phyloP scores from a whole-genome alignment of 1,139 yeast genomes.

The Candida frijolesensis region DNA sequence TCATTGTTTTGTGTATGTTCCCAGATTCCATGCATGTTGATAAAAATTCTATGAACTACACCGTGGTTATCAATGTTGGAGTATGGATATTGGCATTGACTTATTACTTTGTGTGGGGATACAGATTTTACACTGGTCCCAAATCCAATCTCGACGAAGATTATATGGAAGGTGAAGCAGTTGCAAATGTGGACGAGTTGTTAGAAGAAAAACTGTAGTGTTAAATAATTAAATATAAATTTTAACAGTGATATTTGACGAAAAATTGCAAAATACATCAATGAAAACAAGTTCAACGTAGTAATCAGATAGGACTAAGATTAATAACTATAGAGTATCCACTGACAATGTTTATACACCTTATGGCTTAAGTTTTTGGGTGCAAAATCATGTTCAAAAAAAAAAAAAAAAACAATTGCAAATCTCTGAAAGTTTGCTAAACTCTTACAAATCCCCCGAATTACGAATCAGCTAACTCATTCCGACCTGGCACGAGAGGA shows the following conservation, averaged over 20 bases:
- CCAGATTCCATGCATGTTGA: slow-evolving; percentile 33
- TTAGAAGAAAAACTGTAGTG: neutral
- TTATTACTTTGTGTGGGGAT: slow-evolving; percentile 33
- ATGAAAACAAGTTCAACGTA: neutral
- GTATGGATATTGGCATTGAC: slow-evolving; percentile 33
- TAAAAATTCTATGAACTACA: slow-evolving; percentile 38
- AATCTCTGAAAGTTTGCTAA: neutral
- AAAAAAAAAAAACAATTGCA: too few relatives aligned
- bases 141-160: slow-evolving; percentile 30
- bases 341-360: too few relatives aligned
- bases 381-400: neutral
- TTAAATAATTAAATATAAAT: neutral
- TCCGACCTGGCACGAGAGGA: neutral
- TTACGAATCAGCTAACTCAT: neutral
- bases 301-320: too few relatives aligned
- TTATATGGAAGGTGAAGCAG: slow-evolving; percentile 6
- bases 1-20: slow-evolving; percentile 43
- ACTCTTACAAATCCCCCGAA: neutral
- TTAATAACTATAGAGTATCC: too few relatives aligned
- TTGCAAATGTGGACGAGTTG: slow-evolving; percentile 4
- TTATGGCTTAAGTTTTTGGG: neutral
- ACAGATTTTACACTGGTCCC: slow-evolving; percentile 36
- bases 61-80: slow-evolving; percentile 37
- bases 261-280: neutral
- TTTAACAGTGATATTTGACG: neutral